phyloP scores from a whole-genome alignment of 140 eudicot species.

The Senecio squalidus region DNA sequence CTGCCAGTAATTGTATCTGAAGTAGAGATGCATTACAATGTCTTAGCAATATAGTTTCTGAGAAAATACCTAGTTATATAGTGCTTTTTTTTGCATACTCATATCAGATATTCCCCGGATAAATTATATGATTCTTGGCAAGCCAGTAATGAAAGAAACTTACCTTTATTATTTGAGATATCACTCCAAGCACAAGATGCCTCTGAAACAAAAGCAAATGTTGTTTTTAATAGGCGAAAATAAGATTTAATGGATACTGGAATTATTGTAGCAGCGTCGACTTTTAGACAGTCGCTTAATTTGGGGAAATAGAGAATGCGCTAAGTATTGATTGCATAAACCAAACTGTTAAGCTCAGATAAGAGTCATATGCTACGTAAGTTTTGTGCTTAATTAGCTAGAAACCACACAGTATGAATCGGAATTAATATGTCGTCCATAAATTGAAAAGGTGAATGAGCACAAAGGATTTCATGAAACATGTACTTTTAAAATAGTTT shows the following conservation, averaged over 20 bases:
- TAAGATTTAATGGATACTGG: background rate
- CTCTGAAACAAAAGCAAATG: conserved; percentile 53
- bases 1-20: conserved; percentile 91
- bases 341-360: too few species aligned
- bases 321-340: background rate
- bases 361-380: too few species aligned
- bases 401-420: background rate
- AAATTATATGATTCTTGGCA: background rate
- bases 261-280: background rate
- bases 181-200: conserved; percentile 95
- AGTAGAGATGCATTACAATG: conserved; percentile 13
- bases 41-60: background rate
- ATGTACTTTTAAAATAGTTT: background rate
- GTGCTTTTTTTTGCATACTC: background rate
- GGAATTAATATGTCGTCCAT: background rate
- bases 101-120: background rate
- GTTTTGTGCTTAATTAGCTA: too few species aligned
- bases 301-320: background rate
- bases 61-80: background rate
- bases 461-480: background rate
- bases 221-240: conserved; percentile 8
- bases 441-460: background rate
- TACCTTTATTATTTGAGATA: conserved; percentile 95
- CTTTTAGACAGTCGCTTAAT: background rate
- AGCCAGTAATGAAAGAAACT: conserved; percentile 7